Base-by-base conservation (phyloP, 805 yeast genomes). In the Zygosaccharomyces bailii region DNA sequence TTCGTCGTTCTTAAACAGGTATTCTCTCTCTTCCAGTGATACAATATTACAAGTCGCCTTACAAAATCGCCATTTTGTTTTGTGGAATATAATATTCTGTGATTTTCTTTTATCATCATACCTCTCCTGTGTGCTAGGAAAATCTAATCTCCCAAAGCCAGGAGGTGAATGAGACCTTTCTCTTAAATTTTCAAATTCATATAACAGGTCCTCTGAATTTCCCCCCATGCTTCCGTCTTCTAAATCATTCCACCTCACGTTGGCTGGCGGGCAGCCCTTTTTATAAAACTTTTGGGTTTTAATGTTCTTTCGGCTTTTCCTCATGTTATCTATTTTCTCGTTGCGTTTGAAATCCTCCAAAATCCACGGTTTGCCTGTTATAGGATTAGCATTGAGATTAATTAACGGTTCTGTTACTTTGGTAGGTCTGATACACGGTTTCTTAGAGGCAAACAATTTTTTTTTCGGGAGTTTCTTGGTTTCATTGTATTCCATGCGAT, bases 91-190 rank as follows among this genome's bases (percentile, higher is more conserved):
- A 14, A 72, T 55, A 42, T 49, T 45, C 17, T 64, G 62, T 4
- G 71, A 61, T 43, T 63, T 60, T 13, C 47, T 46, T 50, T 68
- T 69, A 45, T 72, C 78, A 34, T 56, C 63, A 1, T 42, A 53
- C 9, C 65, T 58, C 51, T 80, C 79, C 48, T 78, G 84, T 0
- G 84, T 75, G 4, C 63, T 65, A 0, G 86, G 84, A 50, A 82
- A 79, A 42, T 78, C 85, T 18, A 79, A 67, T 31, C 78, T 61
- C 50, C 77, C 80, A 60, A 73, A 79, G 1, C 84, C 84, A 0
- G 80, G 80, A 1, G 84, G 85, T 1, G 78, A 68, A 3, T 67
- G 66, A 0, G 71, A 70, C 34, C 73, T 59, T 5, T 53, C 57
- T 54, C 67, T 63, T 18, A 57, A 30, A 37, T 65, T 59, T 14